These are phyloP conservation scores for Chalciporus piperatus DNA, from an alignment of 768 basidiomycete genomes.

Conservation along the genomic window DNA sequence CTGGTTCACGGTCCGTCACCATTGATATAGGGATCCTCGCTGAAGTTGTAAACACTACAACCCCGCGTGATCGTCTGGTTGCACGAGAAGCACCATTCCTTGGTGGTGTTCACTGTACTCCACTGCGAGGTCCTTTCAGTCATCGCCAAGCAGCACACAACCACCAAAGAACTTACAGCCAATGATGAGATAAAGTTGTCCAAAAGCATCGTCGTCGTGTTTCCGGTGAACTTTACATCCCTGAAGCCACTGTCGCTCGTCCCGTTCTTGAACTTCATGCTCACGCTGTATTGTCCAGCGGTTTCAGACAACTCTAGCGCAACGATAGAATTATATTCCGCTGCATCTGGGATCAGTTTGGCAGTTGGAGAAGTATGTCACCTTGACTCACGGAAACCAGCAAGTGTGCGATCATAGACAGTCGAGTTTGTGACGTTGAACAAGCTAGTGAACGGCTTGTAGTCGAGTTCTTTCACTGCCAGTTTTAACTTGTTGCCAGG, in stretches of 20 bases:
- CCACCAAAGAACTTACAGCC: no score
- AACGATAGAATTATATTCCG: constrained; percentile 67
- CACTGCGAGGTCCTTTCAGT: constrained; percentile 1
- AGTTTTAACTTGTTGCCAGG: constrained; percentile 74
- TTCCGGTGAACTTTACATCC: constrained; percentile 59
- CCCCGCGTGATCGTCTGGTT: constrained; percentile 31
- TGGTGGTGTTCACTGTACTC: constrained; percentile 28
- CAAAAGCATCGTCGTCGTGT: constrained; percentile 19
- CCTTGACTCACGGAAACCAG: constrained; percentile 57
- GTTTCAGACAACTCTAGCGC: constrained; percentile 66
- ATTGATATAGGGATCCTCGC: constrained; percentile 26
- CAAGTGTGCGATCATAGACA: constrained; percentile 54
- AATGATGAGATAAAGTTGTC: constrained; percentile 1
- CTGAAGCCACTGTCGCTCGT: constrained; percentile 53
- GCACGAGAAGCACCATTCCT: constrained; percentile 34
- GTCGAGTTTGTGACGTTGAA: constrained; percentile 73
- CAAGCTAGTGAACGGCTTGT: constrained; percentile 86
- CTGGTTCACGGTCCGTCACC: not conserved
- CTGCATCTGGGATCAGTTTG: constrained; percentile 34
- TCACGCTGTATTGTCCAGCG: constrained; percentile 67
- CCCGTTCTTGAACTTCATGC: constrained; percentile 83
- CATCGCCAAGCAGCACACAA: no score
- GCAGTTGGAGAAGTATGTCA: not conserved
- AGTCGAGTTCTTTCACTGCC: constrained; percentile 72
- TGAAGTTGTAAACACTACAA: constrained; percentile 29